Conservation (phyloP, 1,284 basidiomycete genomes). For the Cryptococcus sp. region DNA sequence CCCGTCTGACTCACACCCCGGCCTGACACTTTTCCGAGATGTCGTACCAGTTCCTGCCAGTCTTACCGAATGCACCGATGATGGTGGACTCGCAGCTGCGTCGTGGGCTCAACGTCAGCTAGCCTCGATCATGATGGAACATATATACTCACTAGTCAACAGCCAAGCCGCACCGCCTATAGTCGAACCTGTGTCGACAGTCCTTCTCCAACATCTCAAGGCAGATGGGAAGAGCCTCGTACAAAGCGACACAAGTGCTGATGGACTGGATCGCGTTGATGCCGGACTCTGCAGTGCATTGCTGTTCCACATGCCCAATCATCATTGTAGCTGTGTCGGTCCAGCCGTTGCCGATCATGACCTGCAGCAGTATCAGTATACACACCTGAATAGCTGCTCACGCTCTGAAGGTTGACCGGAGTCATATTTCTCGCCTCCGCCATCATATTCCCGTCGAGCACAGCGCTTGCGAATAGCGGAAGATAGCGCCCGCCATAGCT, state of each 20-base stretch:
- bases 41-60: no score
- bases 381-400: not conserved
- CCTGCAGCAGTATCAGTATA: not conserved
- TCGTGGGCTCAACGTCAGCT: no score
- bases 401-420: slow-evolving; percentile 73
- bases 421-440: slow-evolving; percentile 63
- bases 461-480: slow-evolving; percentile 73
- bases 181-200: slow-evolving; percentile 12
- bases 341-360: slow-evolving; percentile 69
- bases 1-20: no score
- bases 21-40: no score
- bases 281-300: slow-evolving; percentile 2
- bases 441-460: slow-evolving; percentile 72
- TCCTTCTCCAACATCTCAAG: not conserved
- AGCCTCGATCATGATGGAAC: no score
- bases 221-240: not conserved
- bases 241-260: not conserved
- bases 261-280: not conserved
- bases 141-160: slow-evolving; percentile 47
- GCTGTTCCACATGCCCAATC: slow-evolving; percentile 2
- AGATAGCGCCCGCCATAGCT: slow-evolving; percentile 65
- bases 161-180: slow-evolving; percentile 13
- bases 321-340: not conserved
- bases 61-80: no score
- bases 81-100: no score